These are phyloP conservation scores for Huntiella omanensis DNA, from an alignment of 2,329 filamentous ascomycete species.

Conservation along the genomic window DNA sequence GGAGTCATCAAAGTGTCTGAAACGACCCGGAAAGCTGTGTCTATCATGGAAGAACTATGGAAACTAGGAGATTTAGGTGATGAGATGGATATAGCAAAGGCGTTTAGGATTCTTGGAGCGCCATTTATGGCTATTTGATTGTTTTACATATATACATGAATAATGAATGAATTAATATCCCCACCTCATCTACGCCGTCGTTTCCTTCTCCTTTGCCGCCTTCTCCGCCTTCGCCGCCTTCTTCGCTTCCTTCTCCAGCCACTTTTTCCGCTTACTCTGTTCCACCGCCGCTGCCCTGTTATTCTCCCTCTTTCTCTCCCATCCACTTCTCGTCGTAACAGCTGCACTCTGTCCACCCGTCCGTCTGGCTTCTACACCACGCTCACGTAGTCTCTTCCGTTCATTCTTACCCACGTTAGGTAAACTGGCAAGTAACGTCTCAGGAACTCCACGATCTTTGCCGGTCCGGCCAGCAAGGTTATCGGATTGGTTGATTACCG, in stretches of 20 bases:
- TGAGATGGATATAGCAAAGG: conserved; percentile 4
- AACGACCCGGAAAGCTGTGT: conserved; percentile 24
- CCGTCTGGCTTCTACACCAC: conserved; percentile 57
- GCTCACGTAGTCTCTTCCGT: conserved; percentile 61
- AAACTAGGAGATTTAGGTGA: conserved; percentile 11
- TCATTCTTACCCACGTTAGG: conserved; percentile 71
- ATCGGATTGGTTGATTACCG: conserved; percentile 73
- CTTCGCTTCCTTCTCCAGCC: conserved; percentile 14
- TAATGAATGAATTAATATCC: not conserved
- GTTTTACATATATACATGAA: not conserved
- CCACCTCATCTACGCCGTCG: conserved; percentile 13
- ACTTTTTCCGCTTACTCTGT: conserved; percentile 38
- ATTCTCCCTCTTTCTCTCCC: conserved; percentile 49
- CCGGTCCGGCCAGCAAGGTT: conserved; percentile 40
- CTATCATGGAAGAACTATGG: conserved; percentile 30
- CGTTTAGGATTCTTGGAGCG: conserved; percentile 5
- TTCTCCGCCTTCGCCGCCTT: conserved; percentile 12
- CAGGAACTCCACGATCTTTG: conserved; percentile 44
- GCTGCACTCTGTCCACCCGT: conserved; percentile 29
- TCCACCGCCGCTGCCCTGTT: conserved; percentile 44
- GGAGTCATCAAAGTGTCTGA: conserved; percentile 27
- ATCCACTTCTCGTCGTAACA: conserved; percentile 72
- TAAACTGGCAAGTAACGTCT: conserved; percentile 76
- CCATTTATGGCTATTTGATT: conserved; percentile 9
- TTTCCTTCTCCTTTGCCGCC: conserved; percentile 10